Evolutionary conservation across 1,284 basidiomycete species (phyloP), one percentile per base, ranked within the genome.

Genomic region (Rhodotorula sp.): DNA sequence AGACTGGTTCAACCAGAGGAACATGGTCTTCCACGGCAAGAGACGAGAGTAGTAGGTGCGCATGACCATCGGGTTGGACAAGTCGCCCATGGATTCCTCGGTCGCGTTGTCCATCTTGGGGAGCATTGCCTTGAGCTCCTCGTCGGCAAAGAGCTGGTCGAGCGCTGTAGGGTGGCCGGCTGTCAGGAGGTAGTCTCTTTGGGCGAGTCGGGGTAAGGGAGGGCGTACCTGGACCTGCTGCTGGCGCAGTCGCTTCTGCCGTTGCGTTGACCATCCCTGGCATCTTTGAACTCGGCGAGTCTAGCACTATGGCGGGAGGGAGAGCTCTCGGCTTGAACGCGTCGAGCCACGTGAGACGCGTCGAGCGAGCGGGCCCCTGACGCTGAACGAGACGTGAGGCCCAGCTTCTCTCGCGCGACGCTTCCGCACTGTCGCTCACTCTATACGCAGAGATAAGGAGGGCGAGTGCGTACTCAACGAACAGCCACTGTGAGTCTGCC

Each of bases 11-110:
- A 99, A 85, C 97, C 97, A 99, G 75, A 87, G 86, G 83, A 90
- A 98, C 77, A 98, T 86, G 6, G 92, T 90, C 80, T 93, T 92
- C 86, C 93, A 99, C 1, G 95, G 95, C 79, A 97, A 97, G 0
- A 99, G 84, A 47, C 93, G 87, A 52, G 89, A 86, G 83, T 99
- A 99, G 83, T 94, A 99, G 6, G 89, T 87, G 60, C 90, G 85
- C 91, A 97, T 95, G 64, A 87, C 86, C 78, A 86, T 83, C 1
- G 86, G 86, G 58, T 85, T 84, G 62, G 81, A 81, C n/a, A 85
- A 81, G 76, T 83, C 81, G 63, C 70, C 65, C 69, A 76, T 67
- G 28, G 64, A 58, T 56, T 68, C 69, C 26, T 63, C 64, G 16
- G 66, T 68, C 10, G 69, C 66, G 62, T 67, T 56, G n/a, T 64